A percentile compares a stretch with the other conserved stretches of the same genome.
Evolutionary conservation across 805 yeast species (phyloP).

Genomic region (Kodamaea kaohsiungensis): DNA sequence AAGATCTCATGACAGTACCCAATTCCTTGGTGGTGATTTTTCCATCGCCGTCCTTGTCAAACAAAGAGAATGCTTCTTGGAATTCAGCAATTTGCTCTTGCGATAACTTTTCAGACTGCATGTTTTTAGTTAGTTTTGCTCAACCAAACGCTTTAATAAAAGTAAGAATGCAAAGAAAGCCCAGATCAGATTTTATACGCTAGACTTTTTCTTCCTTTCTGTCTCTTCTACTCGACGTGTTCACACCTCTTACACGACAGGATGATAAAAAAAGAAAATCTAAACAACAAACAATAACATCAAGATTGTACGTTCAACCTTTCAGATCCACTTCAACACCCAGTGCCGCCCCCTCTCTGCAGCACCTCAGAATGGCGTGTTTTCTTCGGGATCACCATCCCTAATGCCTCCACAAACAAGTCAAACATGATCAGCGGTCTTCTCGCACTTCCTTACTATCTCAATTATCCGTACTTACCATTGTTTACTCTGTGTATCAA

Average conservation of each 20-base stretch:
- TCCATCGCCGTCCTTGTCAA: slow-evolving; percentile 97
- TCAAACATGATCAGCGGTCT: neutral
- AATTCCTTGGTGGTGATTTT: slow-evolving; percentile 93
- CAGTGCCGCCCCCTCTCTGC: neutral
- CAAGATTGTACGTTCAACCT: neutral
- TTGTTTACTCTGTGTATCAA: neutral
- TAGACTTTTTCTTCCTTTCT: neutral
- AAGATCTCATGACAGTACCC: slow-evolving; percentile 98
- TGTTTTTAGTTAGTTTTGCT: slow-evolving; percentile 1
- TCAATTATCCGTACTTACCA: slow-evolving; percentile 2
- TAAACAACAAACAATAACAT: neutral
- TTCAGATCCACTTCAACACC: neutral
- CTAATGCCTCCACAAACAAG: neutral
- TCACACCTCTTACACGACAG: neutral
- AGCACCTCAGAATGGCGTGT: neutral
- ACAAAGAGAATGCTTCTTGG: slow-evolving; percentile 95
- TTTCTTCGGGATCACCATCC: neutral
- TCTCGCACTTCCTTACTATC: neutral
- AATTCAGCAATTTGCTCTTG: slow-evolving; percentile 97
- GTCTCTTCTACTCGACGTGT: neutral
- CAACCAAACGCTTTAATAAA: neutral
- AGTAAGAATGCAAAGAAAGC: neutral
- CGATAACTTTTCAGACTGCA: slow-evolving; percentile 81
- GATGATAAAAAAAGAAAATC: neutral
- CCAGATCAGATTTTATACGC: neutral